Evolutionary conservation across 2,329 filamentous ascomycete species (phyloP), one percentile per base, ranked within the genome.

Genomic region (Talaromyces sp.): DNA sequence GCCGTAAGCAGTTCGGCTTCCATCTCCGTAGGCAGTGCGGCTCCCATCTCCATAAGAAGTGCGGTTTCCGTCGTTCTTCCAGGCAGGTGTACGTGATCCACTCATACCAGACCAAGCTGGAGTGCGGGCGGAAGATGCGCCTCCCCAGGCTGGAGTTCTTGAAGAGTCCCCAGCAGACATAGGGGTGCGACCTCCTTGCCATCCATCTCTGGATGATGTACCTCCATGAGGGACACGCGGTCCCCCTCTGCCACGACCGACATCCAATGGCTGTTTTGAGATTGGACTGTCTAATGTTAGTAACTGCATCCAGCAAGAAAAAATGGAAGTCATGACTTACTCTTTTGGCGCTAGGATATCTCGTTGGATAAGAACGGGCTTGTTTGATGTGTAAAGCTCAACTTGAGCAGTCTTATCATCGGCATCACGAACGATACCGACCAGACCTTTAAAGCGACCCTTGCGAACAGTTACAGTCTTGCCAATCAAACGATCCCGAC

Each of bases 401-500:
- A 99, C 89, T 58, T 92, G 88, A 27, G 91, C 93, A 65, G 89
- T 85, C 3, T 84, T 84, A 64, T 95, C 92, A 6, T 90, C 96
- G 1, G 93, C 89, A 69, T 97, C 93, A 70, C 96, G 97, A 64
- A 99, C 92, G 61, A 97, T 96, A 64, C 94, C 94, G 37, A 97
- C 79, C 39, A 97, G 81, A 51, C 93, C 93, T 75, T 99, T 99
- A 79, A 93, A 91, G 19, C 88, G 86, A 24, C 94, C 94, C 68
- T 88, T 91, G 52, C 87, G 85, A 66, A 97, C 89, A 47, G 88
- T 90, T 40, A 97, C 91, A 0, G 91, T 97, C 76, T 96, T 93
- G 39, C 92, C 92, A 58, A 97, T 86, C 24, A 94, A 81, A 50
- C 86, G 85, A 71, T 99, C 94, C 35, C 91, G 85, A 19, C 88